Evolutionary conservation across 768 basidiomycete species (phyloP).

Genomic region (Kwoniella dejecticola): DNA sequence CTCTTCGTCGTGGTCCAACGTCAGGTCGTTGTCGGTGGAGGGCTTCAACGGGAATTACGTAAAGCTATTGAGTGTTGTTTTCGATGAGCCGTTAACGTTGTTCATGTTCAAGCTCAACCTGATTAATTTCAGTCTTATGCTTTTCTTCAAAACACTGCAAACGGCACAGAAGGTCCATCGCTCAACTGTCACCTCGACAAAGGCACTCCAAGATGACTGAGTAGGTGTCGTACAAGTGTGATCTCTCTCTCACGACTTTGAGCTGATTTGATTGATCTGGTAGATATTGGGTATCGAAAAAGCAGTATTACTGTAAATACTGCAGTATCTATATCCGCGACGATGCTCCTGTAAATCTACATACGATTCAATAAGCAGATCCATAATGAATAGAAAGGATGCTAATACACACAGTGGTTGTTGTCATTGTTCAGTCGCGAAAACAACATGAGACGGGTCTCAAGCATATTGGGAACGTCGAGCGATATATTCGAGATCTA

Average conservation of each 20-base stretch:
- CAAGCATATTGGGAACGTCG: slow-evolving; percentile 89
- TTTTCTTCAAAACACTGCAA: too few relatives aligned
- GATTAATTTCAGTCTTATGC: too few relatives aligned
- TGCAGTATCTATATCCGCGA: slow-evolving; percentile 95
- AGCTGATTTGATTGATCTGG: background rate
- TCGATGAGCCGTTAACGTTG: too few relatives aligned
- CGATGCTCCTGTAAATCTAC: slow-evolving; percentile 64
- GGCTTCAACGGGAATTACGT: background rate
- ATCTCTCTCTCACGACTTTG: background rate
- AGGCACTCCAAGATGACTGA: slow-evolving; percentile 34
- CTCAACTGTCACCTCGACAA: too few relatives aligned
- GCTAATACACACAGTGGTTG: too few relatives aligned
- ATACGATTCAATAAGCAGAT: too few relatives aligned
- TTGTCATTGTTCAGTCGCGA: slow-evolving; percentile 68
- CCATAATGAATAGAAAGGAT: too few relatives aligned
- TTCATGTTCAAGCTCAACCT: too few relatives aligned
- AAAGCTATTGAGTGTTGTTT: background rate
- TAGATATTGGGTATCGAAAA: slow-evolving; percentile 56
- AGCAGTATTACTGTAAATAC: slow-evolving; percentile 86
- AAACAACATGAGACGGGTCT: slow-evolving; percentile 90
- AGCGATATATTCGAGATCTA: slow-evolving; percentile 84
- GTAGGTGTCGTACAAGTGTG: slow-evolving; percentile 18
- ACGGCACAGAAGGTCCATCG: too few relatives aligned
- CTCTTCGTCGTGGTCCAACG: slow-evolving; percentile 4
- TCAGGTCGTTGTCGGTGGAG: slow-evolving; percentile 7